Conservation (phyloP, 169 alveolate genomes). For the Cryptosporidium sp. region DNA sequence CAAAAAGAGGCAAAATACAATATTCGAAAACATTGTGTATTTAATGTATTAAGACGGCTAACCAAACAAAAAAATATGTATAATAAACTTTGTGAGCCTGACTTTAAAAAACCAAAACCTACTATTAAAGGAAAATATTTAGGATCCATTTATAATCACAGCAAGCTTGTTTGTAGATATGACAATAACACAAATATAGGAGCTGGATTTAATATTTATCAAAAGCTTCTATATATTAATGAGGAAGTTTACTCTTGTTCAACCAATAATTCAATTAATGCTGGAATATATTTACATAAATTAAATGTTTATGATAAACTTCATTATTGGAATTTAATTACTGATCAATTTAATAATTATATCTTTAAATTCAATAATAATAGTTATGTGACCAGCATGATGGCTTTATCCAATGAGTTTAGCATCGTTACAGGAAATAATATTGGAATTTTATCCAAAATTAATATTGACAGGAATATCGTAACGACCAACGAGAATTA, state of each 20-base stretch:
- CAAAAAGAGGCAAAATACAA: constrained; percentile 33
- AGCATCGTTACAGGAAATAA: constrained; percentile 39
- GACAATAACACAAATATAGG: background rate
- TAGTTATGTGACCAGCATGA: constrained; percentile 22
- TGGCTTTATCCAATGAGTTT: background rate
- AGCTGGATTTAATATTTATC: constrained; percentile 10
- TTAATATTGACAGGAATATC: background rate
- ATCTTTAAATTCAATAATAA: constrained; percentile 9
- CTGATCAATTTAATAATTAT: constrained; percentile 5
- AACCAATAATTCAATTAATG: constrained; percentile 6
- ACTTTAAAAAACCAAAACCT: background rate
- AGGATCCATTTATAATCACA: constrained; percentile 55
- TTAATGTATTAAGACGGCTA: background rate
- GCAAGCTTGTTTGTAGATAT: background rate
- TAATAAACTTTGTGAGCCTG: background rate
- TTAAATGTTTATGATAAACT: background rate
- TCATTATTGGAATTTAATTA: constrained; percentile 53
- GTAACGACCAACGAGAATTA: background rate
- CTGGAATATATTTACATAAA: constrained; percentile 41
- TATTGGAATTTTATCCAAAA: constrained; percentile 25
- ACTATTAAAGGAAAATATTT: constrained; percentile 39
- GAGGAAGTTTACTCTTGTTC: constrained; percentile 46
- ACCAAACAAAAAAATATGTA: background rate
- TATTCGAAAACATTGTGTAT: background rate
- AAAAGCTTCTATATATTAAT: background rate